These are phyloP conservation scores for Clarireedia sp. DNA, from an alignment of 2,329 filamentous ascomycete species.

Conservation along the genomic window DNA sequence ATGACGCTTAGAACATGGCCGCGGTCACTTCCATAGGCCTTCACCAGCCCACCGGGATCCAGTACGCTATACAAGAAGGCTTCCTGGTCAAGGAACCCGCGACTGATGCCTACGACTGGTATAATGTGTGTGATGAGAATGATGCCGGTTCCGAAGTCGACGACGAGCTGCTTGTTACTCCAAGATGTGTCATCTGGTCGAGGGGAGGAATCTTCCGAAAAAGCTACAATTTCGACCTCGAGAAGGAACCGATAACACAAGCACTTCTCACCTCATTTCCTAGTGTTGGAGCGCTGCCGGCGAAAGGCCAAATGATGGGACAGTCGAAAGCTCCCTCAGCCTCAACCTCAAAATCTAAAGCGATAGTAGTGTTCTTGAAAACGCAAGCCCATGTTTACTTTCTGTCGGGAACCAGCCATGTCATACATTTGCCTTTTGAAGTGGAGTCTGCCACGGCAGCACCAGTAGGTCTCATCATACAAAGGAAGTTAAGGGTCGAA, in stretches of 20 bases:
- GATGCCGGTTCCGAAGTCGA: constrained; percentile 28
- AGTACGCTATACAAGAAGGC: constrained; percentile 73
- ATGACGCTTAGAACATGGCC: constrained; percentile 55
- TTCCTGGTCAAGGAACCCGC: constrained; percentile 63
- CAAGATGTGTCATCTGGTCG: constrained; percentile 59
- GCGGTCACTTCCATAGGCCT: constrained; percentile 83
- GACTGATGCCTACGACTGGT: constrained; percentile 66
- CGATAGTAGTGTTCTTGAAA: constrained; percentile 83
- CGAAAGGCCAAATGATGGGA: constrained; percentile 16
- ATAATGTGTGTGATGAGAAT: constrained; percentile 46
- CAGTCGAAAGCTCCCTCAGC: constrained; percentile 23
- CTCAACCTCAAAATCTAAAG: constrained; percentile 40
- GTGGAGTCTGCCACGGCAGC: constrained; percentile 80
- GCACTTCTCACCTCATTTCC: constrained; percentile 78
- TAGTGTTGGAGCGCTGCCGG: constrained; percentile 30
- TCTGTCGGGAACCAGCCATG: constrained; percentile 76
- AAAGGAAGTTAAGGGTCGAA: constrained; percentile 60
- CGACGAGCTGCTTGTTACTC: constrained; percentile 28
- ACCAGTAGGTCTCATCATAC: constrained; percentile 75
- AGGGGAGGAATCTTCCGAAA: constrained; percentile 77
- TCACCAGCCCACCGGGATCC: constrained; percentile 77
- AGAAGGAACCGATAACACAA: constrained; percentile 80
- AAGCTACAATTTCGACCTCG: constrained; percentile 76
- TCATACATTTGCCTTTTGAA: constrained; percentile 90
- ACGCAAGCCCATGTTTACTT: constrained; percentile 93